phyloP scores from a whole-genome alignment of 1,284 basidiomycete genomes.

The Rhodotorula sp. region DNA sequence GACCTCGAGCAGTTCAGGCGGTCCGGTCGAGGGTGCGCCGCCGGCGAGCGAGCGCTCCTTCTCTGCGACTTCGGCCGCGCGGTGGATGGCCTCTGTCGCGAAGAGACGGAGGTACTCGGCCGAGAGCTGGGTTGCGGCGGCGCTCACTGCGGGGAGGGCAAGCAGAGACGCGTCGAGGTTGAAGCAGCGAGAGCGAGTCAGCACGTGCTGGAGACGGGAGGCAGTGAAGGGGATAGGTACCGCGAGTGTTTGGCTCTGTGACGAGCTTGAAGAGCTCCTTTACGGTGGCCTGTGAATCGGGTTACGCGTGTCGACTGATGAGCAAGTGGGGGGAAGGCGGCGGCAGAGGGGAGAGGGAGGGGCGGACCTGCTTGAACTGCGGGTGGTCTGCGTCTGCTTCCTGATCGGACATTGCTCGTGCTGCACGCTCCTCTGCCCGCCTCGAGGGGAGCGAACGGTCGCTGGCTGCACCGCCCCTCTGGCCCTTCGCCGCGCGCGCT shows the following conservation, averaged over 20 bases:
- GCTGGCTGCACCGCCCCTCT: neutral
- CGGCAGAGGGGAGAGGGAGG: neutral
- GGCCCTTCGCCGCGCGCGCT: neutral
- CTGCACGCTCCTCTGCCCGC: neutral
- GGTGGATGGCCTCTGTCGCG: slow-evolving; percentile 33
- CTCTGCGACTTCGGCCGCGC: slow-evolving; percentile 28
- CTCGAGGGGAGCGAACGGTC: too few species aligned
- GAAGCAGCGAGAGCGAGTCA: too few species aligned
- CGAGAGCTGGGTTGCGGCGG: slow-evolving; percentile 28
- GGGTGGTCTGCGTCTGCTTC: slow-evolving; percentile 6
- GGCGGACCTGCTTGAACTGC: slow-evolving; percentile 23
- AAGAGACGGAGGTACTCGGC: slow-evolving; percentile 41
- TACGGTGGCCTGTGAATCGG: slow-evolving; percentile 22
- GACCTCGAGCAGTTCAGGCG: slow-evolving; percentile 26
- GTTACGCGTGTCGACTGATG: neutral
- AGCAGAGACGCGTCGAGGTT: neutral
- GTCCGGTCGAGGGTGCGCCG: neutral
- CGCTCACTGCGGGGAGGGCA: slow-evolving; percentile 18
- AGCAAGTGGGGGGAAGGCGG: neutral
- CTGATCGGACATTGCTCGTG: neutral
- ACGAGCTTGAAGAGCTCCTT: slow-evolving; percentile 30
- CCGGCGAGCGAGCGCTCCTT: neutral
- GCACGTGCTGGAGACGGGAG: neutral
- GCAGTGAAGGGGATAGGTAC: neutral
- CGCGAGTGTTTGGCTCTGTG: slow-evolving; percentile 25